Evolutionary conservation across 129 eudicot genomes (phyloP).

Genomic region (Oenanthe sinensis): DNA sequence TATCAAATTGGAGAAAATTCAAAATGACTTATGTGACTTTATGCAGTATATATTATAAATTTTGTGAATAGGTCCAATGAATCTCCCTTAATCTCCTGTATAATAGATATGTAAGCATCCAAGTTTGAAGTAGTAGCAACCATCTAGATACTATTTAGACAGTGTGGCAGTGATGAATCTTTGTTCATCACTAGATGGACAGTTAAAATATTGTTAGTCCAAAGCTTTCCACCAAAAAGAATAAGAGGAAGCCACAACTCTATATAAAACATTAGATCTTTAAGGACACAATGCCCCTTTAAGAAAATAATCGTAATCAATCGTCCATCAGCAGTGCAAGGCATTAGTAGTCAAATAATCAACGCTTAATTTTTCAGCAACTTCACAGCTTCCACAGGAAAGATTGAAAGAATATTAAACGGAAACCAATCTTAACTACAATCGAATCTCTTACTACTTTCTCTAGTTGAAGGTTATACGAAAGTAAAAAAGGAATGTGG

Average conservation of each 20-base stretch:
- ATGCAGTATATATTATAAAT: background rate
- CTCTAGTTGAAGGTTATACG: background rate
- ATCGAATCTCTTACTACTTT: background rate
- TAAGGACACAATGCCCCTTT: background rate
- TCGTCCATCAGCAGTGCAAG: too few relatives aligned
- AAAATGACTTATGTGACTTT: background rate
- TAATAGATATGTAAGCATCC: background rate
- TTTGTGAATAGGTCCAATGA: background rate
- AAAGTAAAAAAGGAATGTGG: too few relatives aligned
- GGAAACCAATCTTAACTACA: background rate
- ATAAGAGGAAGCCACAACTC: background rate
- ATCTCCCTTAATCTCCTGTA: background rate
- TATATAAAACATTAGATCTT: background rate
- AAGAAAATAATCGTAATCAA: background rate
- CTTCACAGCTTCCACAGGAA: background rate
- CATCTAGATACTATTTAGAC: background rate
- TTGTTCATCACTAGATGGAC: too few relatives aligned
- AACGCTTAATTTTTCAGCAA: too few relatives aligned
- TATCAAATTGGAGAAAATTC: background rate
- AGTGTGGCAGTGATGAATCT: background rate
- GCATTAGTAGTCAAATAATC: too few relatives aligned
- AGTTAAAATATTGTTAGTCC: too few relatives aligned
- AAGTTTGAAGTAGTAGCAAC: background rate
- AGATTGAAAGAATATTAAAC: too few relatives aligned
- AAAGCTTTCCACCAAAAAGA: background rate